Conservation (phyloP, 2,329 filamentous ascomycete species). For the Aspergillus arachidicola region DNA sequence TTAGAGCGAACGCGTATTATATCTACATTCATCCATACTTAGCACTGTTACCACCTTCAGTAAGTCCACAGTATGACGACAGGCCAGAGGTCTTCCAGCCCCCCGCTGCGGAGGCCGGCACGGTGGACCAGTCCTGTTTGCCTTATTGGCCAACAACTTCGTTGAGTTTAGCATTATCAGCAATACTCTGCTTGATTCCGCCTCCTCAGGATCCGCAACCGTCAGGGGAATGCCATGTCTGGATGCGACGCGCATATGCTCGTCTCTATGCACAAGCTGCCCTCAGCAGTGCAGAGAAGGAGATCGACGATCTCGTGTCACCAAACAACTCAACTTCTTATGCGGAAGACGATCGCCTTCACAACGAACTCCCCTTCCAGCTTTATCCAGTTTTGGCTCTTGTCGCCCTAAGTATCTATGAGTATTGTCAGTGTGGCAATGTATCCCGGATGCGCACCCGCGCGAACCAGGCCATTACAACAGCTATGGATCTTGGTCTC, state of each 20-base stretch:
- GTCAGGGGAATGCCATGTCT: constrained; percentile 3
- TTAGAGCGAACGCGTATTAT: neutral
- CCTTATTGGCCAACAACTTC: constrained; percentile 4
- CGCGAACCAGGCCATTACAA: constrained; percentile 24
- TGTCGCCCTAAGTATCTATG: constrained; percentile 21
- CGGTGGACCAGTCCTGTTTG: neutral
- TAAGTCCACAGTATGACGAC: neutral
- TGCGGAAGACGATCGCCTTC: neutral
- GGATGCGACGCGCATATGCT: constrained; percentile 22
- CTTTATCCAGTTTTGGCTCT: constrained; percentile 23
- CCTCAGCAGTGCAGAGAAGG: constrained; percentile 15
- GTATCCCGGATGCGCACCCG: constrained; percentile 24
- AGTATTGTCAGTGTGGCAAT: constrained; percentile 26
- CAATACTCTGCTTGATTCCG: neutral
- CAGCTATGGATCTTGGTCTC: constrained; percentile 27
- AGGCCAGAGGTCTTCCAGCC: neutral
- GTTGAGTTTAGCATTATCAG: constrained; percentile 1
- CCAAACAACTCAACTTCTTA: constrained; percentile 1
- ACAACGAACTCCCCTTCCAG: constrained; percentile 2
- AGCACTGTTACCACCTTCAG: neutral
- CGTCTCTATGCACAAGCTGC: constrained; percentile 25
- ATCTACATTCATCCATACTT: neutral
- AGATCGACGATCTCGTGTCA: constrained; percentile 17
- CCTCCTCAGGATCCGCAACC: neutral
- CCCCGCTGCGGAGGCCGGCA: neutral